phyloP scores from a whole-genome alignment of 306 rosid species.

The Castanea crenata region DNA sequence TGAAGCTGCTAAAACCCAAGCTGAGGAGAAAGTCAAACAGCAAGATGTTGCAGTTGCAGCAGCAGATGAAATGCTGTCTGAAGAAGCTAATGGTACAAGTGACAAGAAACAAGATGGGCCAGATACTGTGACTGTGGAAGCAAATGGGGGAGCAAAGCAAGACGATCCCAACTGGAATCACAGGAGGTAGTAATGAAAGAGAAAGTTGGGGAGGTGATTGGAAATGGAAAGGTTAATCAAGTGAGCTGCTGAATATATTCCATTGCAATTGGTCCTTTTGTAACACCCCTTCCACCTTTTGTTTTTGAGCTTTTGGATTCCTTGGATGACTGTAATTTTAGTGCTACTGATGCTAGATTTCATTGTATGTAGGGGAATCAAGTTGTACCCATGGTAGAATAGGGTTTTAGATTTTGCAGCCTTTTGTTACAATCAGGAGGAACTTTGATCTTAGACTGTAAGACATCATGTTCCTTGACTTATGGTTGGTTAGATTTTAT shows the following conservation, averaged over 20 bases:
- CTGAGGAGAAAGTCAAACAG: constrained; percentile 30
- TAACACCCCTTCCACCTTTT: constrained; percentile 12
- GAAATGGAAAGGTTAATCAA: constrained; percentile 52
- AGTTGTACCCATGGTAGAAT: constrained; percentile 32
- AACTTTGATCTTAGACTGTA: constrained; percentile 28
- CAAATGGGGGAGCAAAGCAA: constrained; percentile 41
- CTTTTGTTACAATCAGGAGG: constrained; percentile 21
- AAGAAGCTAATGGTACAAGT: constrained; percentile 30
- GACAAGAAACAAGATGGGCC: constrained; percentile 29
- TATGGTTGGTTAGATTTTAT: background rate
- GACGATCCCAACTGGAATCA: constrained; percentile 18
- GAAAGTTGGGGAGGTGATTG: constrained; percentile 36
- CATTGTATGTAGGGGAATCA: constrained; percentile 34
- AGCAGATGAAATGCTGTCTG: constrained; percentile 32
- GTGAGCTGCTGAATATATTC: constrained; percentile 42
- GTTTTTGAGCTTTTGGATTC: constrained; percentile 20
- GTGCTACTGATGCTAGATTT: constrained; percentile 25
- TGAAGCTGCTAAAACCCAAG: constrained; percentile 16
- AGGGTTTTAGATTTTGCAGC: constrained; percentile 42
- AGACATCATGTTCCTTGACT: constrained; percentile 20
- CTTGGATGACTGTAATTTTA: constrained; percentile 43
- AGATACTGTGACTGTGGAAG: constrained; percentile 23
- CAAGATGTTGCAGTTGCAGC: constrained; percentile 16
- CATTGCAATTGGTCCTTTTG: constrained; percentile 13
- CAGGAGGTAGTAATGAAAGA: constrained; percentile 32